Conservation (phyloP, 2,329 filamentous ascomycete species). For the Karstenula rhodostoma region DNA sequence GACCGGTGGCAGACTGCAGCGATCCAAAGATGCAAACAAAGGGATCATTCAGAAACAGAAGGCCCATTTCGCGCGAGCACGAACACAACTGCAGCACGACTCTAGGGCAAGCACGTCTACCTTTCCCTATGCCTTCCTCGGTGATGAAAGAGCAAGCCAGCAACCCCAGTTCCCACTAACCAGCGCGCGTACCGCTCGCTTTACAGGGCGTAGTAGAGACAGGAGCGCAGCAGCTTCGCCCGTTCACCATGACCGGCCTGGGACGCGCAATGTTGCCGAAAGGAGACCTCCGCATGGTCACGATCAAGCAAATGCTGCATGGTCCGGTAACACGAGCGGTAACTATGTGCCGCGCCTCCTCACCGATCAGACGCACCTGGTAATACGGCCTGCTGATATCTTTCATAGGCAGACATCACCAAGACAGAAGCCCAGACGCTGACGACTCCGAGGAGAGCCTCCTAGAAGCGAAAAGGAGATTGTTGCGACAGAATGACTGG, state of each 20-base stretch:
- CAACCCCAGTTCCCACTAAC: constrained; percentile 17
- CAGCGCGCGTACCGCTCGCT: constrained; percentile 22
- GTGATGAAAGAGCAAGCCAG: constrained; percentile 19
- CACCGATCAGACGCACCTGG: constrained; percentile 20
- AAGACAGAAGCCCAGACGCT: constrained; percentile 18
- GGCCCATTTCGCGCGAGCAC: constrained; percentile 56
- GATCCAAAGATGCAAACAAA: constrained; percentile 48
- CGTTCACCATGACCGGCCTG: background rate
- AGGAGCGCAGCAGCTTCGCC: constrained; percentile 7
- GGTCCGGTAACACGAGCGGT: constrained; percentile 13
- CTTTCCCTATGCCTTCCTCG: constrained; percentile 37
- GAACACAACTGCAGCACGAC: constrained; percentile 41
- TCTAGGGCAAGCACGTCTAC: constrained; percentile 21
- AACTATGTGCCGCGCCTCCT: constrained; percentile 18
- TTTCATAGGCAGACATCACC: constrained; percentile 3
- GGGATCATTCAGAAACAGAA: constrained; percentile 53
- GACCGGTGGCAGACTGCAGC: constrained; percentile 56
- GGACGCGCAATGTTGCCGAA: background rate
- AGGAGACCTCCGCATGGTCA: constrained; percentile 3
- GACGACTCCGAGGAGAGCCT: constrained; percentile 25
- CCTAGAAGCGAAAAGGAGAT: constrained; percentile 37
- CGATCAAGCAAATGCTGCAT: background rate
- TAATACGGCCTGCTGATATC: constrained; percentile 19
- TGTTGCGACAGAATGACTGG: constrained; percentile 47
- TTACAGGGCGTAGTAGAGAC: constrained; percentile 18